A percentile compares a stretch with the other conserved stretches of the same genome.
These are phyloP conservation scores for Debaryomyces castellii DNA, from an alignment of 805 yeast genomes.

Conservation along the genomic window DNA sequence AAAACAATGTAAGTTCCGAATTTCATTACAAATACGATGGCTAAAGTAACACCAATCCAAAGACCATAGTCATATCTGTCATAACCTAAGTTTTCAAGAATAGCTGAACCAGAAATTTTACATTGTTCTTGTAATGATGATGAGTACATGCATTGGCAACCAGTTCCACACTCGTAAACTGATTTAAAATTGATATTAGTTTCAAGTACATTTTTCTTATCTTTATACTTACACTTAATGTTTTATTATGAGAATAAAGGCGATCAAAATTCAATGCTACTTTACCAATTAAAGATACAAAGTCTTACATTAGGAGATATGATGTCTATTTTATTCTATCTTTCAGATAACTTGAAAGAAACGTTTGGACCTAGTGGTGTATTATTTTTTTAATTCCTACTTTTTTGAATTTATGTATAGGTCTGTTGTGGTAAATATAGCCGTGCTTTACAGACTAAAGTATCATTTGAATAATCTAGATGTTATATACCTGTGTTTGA, in stretches of 20 bases:
- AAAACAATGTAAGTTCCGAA: constrained; percentile 17
- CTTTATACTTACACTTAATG: not conserved
- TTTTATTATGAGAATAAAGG: not conserved
- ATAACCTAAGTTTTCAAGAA: constrained; percentile 30
- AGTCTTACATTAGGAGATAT: not conserved
- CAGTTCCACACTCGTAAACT: constrained; percentile 26
- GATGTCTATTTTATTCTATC: not conserved
- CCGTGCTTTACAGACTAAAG: not conserved
- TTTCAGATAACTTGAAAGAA: not conserved
- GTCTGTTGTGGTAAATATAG: not conserved
- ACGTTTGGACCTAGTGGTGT: not conserved
- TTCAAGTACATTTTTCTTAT: not conserved
- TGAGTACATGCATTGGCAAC: constrained; percentile 35
- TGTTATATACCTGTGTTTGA: not conserved
- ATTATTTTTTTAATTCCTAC: not conserved
- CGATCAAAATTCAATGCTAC: not conserved
- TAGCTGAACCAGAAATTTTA: constrained; percentile 31
- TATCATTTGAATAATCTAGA: not conserved
- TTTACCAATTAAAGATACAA: not conserved
- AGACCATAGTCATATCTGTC: constrained; percentile 22
- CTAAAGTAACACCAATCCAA: constrained; percentile 36
- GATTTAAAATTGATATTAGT: constrained; percentile 8
- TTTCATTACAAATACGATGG: constrained; percentile 27
- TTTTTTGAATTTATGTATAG: not conserved
- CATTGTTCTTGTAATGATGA: constrained; percentile 27